Evolutionary conservation across 768 basidiomycete genomes (phyloP).

Genomic region (Tulasnella sp.): DNA sequence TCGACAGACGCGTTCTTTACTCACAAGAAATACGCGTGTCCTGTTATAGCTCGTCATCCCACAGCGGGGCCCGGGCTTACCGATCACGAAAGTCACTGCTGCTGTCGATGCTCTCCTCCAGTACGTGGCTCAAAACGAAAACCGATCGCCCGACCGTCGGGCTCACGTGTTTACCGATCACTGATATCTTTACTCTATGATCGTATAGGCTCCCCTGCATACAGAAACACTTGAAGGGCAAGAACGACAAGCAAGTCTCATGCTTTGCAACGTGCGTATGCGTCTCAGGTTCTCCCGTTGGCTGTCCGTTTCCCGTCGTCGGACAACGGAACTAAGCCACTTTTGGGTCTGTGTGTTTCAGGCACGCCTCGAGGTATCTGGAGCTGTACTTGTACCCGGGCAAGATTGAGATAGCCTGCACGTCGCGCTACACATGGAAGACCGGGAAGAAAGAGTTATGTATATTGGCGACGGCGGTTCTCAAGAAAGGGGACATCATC

Average conservation of each 20-base stretch:
- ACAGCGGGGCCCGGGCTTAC: constrained; percentile 17
- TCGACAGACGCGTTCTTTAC: too few species aligned
- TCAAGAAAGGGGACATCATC: constrained; percentile 59
- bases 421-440: constrained; percentile 73
- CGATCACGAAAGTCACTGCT: constrained; percentile 40
- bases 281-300: constrained; percentile 19
- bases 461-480: constrained; percentile 66
- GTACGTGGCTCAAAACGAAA: constrained; percentile 36
- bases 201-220: constrained; percentile 53
- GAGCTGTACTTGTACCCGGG: constrained; percentile 77
- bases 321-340: constrained; percentile 8
- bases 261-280: constrained; percentile 79
- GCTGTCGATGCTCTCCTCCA: constrained; percentile 68
- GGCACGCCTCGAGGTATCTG: constrained; percentile 81
- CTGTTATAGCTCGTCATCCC: constrained; percentile 19
- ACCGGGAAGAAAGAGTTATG: constrained; percentile 86
- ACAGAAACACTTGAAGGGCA: constrained; percentile 63
- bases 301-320: constrained; percentile 22
- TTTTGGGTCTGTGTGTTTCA: constrained; percentile 27
- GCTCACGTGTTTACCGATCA: constrained; percentile 19
- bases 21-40: not conserved
- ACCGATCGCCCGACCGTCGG: constrained; percentile 12
- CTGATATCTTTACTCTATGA: constrained; percentile 15
- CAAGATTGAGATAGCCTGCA: constrained; percentile 79
- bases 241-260: constrained; percentile 77